These are phyloP conservation scores for Gossypium australe DNA, from an alignment of 345 rosid species.

Conservation along the genomic window DNA sequence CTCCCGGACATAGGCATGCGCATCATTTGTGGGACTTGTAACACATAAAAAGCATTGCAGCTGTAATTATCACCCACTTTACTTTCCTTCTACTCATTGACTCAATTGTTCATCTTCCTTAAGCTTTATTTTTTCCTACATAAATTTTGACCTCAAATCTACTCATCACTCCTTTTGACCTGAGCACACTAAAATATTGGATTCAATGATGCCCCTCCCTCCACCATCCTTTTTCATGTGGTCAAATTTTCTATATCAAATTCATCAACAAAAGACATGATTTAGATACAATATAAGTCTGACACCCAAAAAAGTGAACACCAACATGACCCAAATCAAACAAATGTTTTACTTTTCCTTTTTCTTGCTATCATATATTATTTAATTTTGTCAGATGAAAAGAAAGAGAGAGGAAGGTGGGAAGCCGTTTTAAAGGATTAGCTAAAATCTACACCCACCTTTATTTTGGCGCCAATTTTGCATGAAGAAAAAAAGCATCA, in stretches of 20 bases:
- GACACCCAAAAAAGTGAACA: too few relatives aligned
- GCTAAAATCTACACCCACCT: neutral
- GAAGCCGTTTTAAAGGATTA: neutral
- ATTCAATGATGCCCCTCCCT: neutral
- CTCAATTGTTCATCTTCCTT: constrained; percentile 7
- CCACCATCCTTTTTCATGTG: neutral
- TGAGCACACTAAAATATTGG: neutral
- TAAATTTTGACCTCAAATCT: neutral
- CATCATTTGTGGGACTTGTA: constrained; percentile 25
- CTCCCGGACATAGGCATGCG: constrained; percentile 14
- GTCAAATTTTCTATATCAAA: constrained; percentile 12
- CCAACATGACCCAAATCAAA: too few relatives aligned
- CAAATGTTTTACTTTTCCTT: neutral
- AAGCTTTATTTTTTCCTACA: neutral
- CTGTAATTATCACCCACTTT: constrained; percentile 9
- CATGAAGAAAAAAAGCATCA: neutral
- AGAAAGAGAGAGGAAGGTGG: neutral
- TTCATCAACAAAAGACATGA: neutral
- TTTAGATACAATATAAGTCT: neutral
- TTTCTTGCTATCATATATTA: neutral
- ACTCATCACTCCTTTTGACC: constrained; percentile 15
- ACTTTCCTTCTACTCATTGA: constrained; percentile 14
- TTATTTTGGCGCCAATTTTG: constrained; percentile 21
- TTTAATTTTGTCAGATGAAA: neutral
- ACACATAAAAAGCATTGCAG: neutral